Evolutionary conservation across 73 alveolate genomes (phyloP), one percentile per base, ranked within the genome.

Genomic region (Effrenium voratum): DNA sequence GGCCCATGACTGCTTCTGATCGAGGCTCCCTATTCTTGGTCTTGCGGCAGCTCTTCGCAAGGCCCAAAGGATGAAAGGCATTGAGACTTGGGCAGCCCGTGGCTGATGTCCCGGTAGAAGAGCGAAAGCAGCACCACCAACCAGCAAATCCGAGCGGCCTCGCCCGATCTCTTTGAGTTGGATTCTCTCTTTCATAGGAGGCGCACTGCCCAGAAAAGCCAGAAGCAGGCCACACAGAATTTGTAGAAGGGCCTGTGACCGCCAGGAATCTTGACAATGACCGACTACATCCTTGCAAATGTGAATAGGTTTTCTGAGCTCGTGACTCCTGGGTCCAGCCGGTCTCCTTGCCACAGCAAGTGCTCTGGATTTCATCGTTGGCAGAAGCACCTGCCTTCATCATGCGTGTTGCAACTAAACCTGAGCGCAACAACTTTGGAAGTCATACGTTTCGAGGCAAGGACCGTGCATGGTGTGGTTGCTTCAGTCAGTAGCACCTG

Each of bases 221-320:
- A 81, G 49, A 81, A 81, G 50, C 70, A 81, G 2, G 92, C 92
- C 45, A 81, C 92, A 24, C 92, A 81, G 50, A 81, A 43, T 36
- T 81, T 81, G 92, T 81, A 81, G 92, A 81, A 45, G 0, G 92
- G 92, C 92, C 92, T 81, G n/a, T n/a, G n/a, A n/a, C n/a, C n/a
- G n/a, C n/a, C n/a, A n/a, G n/a, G n/a, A n/a, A n/a, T n/a, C n/a
- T n/a, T n/a, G n/a, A n/a, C n/a, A n/a, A n/a, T n/a, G 30, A 8
- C 15, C 5, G 36, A 32, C 5, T 63, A 63, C 30, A 38, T 24
- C 15, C 36, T 5, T 63, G 82, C 36, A 34, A 26, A 5, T 70
- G 47, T 34, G 36, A 13, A 24, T 24, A 38, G 22, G 30, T 13
- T 12, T n/a, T 32, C 92, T 46, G 70, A 50, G 92, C 70, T 10